Evolutionary conservation across 2,329 filamentous ascomycete genomes (phyloP).

Genomic region (Juglanconis juglandina): DNA sequence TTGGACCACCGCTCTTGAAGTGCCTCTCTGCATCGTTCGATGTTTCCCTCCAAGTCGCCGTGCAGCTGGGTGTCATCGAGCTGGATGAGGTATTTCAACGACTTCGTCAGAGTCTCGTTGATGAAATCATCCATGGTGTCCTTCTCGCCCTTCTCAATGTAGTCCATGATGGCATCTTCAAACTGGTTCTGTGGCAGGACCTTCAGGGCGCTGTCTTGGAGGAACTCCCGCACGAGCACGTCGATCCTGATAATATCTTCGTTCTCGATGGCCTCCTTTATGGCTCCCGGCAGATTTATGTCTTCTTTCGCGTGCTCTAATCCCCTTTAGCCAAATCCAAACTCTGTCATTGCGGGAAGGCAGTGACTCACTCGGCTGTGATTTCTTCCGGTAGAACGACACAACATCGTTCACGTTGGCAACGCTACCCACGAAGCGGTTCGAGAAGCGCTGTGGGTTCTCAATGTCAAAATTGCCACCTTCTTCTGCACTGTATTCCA

Average conservation of each 20-base stretch:
- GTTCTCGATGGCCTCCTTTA: constrained; percentile 56
- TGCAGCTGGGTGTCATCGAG: constrained; percentile 61
- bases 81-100: constrained; percentile 66
- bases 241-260: constrained; percentile 83
- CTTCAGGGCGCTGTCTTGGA: constrained; percentile 82
- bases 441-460: constrained; percentile 94
- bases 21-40: constrained; percentile 67
- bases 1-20: constrained; percentile 69
- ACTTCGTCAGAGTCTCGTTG: constrained; percentile 64
- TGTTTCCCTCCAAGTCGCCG: constrained; percentile 67
- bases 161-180: constrained; percentile 87
- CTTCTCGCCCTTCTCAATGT: constrained; percentile 93
- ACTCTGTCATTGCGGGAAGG: constrained; percentile 10
- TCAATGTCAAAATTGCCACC: constrained; percentile 86
- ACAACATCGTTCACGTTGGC: constrained; percentile 94
- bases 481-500: constrained; percentile 83
- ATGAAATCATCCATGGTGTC: constrained; percentile 84
- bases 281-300: constrained; percentile 61
- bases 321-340: constrained; percentile 16
- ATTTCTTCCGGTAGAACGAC: constrained; percentile 87
- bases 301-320: constrained; percentile 42
- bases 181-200: constrained; percentile 92
- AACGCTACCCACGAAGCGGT: constrained; percentile 83
- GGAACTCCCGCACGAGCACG: constrained; percentile 81
- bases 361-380: constrained; percentile 42